Evolutionary conservation across 164 flowering plant species (phyloP), one percentile per base, ranked within the genome.

Genomic region (Aristolochia fimbriata): DNA sequence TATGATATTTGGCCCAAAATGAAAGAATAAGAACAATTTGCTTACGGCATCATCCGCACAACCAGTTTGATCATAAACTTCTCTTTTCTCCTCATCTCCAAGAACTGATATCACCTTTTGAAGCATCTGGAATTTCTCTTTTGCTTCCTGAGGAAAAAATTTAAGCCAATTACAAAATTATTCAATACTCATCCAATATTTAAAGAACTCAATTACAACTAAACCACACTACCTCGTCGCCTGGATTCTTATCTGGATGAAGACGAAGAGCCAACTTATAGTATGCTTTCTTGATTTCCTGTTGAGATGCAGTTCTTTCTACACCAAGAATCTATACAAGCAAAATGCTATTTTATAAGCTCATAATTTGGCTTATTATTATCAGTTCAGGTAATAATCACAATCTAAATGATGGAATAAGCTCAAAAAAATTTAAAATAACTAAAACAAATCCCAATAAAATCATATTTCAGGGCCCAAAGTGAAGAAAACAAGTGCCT

Each of bases 221-320:
- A 55, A 55, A 55, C 21, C 16, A 47, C 17, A 59, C 24, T 51
- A 91, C 99, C 97, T 87, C 90, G 71, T 94, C 87, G 48, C 81
- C 91, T 64, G 96, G 97, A 75, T 94, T 94, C 71, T 94, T 94
- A 74, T 94, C 99, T 61, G 99, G 99, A 78, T 93, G 97, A 37
- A 93, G 83, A 21, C 86, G 79, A 77, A 93, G 70, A 30, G 99
- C 99, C 81, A 93, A 73, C 74, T 83, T 93, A 65, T 94, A 63
- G 68, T 94, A 94, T 46, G 99, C 95, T 64, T 85, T 94, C 81
- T 83, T 91, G 59, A 94, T 87, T 68, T 91, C 99, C 69, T 82
- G 93, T 57, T 85, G 95, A 55, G 95, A 73, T 58, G 97, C 91
- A 33, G 83, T 74, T 62, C 68, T 77, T 58, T 88, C 97, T 58